Evolutionary conservation across 768 basidiomycete genomes (phyloP).

Genomic region (Suillus weaverae): DNA sequence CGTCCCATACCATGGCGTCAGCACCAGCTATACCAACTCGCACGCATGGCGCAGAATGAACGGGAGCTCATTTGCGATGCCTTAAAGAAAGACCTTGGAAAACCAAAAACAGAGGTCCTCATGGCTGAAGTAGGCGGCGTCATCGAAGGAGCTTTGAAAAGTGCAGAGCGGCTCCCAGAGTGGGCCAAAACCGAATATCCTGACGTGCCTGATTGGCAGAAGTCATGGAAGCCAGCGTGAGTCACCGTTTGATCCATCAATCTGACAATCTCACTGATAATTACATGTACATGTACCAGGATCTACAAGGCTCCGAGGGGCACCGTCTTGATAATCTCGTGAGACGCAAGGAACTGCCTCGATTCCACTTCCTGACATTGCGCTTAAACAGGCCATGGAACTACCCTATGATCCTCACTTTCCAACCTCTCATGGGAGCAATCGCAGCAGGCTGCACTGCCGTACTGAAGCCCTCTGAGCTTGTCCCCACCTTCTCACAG

Average conservation of each 20-base stretch:
- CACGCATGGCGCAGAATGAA: constrained; percentile 64
- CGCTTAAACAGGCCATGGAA: constrained; percentile 57
- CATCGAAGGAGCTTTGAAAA: constrained; percentile 42
- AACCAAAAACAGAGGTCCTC: constrained; percentile 39
- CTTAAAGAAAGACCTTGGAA: constrained; percentile 44
- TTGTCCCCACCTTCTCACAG: constrained; percentile 43
- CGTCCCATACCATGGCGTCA: constrained; percentile 61
- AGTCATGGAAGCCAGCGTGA: constrained; percentile 49
- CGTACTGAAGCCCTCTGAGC: constrained; percentile 67
- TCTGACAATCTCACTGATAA: background rate
- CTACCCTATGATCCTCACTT: constrained; percentile 54
- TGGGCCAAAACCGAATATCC: constrained; percentile 54
- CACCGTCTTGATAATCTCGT: constrained; percentile 61
- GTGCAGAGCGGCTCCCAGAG: constrained; percentile 50
- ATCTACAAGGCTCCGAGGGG: constrained; percentile 61
- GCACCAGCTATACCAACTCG: constrained; percentile 64
- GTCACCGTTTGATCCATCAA: constrained; percentile 1
- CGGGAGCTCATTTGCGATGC: constrained; percentile 47
- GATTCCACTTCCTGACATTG: background rate
- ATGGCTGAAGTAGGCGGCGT: constrained; percentile 45
- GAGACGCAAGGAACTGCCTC: constrained; percentile 21
- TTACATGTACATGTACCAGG: constrained; percentile 8
- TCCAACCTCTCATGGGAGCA: constrained; percentile 66
- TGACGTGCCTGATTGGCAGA: constrained; percentile 41
- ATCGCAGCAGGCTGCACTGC: constrained; percentile 74